Evolutionary conservation across 176 grass and related monocot species (phyloP).

Genomic region (barley (Hordeum vulgare)): DNA sequence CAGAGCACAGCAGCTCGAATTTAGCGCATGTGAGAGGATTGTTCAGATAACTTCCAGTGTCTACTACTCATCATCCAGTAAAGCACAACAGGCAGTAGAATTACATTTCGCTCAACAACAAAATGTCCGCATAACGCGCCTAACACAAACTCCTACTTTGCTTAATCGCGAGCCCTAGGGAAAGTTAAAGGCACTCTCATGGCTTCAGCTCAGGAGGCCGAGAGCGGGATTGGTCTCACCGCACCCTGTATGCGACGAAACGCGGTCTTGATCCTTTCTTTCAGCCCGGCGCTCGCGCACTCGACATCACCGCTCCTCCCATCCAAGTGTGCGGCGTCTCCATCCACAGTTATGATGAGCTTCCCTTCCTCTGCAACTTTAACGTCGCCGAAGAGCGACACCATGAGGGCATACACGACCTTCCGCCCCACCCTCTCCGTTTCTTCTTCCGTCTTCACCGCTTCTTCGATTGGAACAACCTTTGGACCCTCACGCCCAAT

Average conservation of each 20-base stretch:
- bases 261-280: conserved; percentile 65
- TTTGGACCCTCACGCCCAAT: conserved; percentile 74
- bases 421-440: conserved; percentile 62
- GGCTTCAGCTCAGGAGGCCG: conserved; percentile 34
- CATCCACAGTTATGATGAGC: conserved; percentile 62
- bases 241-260: conserved; percentile 66
- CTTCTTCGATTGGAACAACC: conserved; percentile 49
- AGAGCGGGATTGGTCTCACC: conserved; percentile 63
- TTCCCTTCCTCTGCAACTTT: conserved; percentile 78
- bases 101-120: background rate
- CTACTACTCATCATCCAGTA: background rate
- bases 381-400: conserved; percentile 73
- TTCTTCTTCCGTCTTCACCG: conserved; percentile 51
- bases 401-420: conserved; percentile 68
- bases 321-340: conserved; percentile 53
- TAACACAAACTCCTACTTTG: background rate
- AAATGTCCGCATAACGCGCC: background rate
- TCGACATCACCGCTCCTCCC: conserved; percentile 72
- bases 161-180: background rate
- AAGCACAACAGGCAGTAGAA: background rate
- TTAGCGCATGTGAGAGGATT: too few species aligned
- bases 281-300: conserved; percentile 51
- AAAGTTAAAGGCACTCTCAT: background rate
- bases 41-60: too few species aligned
- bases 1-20: background rate